Percentiles rank a stretch among this genome's conserved stretches.
Evolutionary conservation across 176 grass and related monocot species (phyloP).

Genomic region (Bolboschoenus planiculmis): DNA sequence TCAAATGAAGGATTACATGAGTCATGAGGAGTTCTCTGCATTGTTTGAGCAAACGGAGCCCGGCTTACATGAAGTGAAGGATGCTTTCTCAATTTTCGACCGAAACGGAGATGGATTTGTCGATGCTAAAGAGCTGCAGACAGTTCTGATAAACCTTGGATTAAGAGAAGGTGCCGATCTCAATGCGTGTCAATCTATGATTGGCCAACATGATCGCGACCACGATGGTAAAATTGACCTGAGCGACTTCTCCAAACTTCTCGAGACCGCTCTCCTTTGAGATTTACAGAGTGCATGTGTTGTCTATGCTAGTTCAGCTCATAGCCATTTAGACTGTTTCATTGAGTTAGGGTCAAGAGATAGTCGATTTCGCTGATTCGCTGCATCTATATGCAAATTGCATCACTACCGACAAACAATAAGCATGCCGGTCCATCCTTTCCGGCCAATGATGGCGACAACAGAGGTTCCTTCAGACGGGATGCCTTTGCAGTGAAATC

Average conservation of each 20-base stretch:
- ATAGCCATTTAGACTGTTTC: neutral
- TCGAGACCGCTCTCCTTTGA: slow-evolving; percentile 29
- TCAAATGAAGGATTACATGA: slow-evolving; percentile 16
- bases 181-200: slow-evolving; percentile 48
- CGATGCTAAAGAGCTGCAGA: slow-evolving; percentile 47
- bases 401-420: neutral
- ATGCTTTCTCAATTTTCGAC: slow-evolving; percentile 69
- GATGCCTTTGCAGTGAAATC: no score
- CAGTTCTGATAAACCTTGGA: slow-evolving; percentile 43
- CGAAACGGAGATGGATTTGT: slow-evolving; percentile 60
- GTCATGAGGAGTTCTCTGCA: slow-evolving; percentile 20
- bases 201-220: slow-evolving; percentile 25
- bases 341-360: neutral
- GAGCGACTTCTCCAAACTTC: slow-evolving; percentile 29
- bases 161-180: slow-evolving; percentile 33
- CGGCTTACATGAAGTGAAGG: slow-evolving; percentile 55
- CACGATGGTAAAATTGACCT: slow-evolving; percentile 28
- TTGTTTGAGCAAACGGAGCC: slow-evolving; percentile 77
- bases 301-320: neutral
- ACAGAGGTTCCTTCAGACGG: no score
- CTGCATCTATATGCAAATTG: neutral
- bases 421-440: neutral
- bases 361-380: neutral
- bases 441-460: no score
- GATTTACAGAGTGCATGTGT: neutral